Conservation (phyloP, 192 early-diverging fungal species). For the Thamnidium elegans region DNA sequence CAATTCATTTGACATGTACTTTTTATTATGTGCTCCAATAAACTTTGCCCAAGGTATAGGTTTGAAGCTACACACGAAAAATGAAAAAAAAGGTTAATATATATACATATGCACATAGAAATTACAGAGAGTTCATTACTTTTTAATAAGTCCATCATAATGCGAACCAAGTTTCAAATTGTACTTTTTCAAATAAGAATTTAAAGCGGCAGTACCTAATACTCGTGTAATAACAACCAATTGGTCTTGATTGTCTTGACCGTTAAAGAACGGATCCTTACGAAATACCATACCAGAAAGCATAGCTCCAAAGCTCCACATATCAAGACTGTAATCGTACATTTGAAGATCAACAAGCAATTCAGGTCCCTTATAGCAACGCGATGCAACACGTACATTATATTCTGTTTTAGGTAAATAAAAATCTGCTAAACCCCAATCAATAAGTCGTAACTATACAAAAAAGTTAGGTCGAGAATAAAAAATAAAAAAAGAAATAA, state of each 20-base stretch:
- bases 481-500: neutral
- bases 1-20: conserved; percentile 76
- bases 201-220: conserved; percentile 90
- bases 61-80: conserved; percentile 36
- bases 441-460: conserved; percentile 83
- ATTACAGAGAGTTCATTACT: neutral
- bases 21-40: conserved; percentile 78
- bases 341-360: conserved; percentile 95
- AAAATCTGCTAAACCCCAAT: conserved; percentile 99
- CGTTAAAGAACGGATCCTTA: conserved; percentile 99
- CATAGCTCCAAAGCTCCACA: conserved; percentile 99
- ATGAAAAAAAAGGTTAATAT: neutral
- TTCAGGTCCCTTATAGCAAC: conserved; percentile 99
- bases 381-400: conserved; percentile 97
- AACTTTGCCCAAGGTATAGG: conserved; percentile 86
- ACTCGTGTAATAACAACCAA: conserved; percentile 97
- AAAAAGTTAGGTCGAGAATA: neutral
- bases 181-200: conserved; percentile 93
- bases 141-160: conserved; percentile 71
- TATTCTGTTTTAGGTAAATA: conserved; percentile 95
- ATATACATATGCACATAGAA: too few species aligned
- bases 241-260: conserved; percentile 97
- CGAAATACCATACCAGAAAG: conserved; percentile 99
- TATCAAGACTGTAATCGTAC: conserved; percentile 98
- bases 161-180: conserved; percentile 83